phyloP scores from a whole-genome alignment of 495 filamentous ascomycete species.

The Aspergillus asperescens region DNA sequence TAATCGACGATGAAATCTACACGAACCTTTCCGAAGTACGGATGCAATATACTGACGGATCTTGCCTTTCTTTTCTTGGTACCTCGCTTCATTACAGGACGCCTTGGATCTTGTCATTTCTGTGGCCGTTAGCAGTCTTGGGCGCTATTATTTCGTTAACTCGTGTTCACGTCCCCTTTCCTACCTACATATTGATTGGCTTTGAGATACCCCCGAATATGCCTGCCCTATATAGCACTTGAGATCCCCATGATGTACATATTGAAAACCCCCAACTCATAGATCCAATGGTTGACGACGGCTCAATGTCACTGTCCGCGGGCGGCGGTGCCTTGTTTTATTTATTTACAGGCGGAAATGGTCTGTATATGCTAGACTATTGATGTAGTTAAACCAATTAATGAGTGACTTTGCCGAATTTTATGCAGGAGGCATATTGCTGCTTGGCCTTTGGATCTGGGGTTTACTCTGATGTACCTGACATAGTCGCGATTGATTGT shows the following conservation, averaged over 20 bases:
- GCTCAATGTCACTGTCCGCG: constrained; percentile 9
- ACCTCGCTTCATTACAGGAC: not conserved
- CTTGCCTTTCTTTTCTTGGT: not conserved
- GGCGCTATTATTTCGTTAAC: constrained; percentile 10
- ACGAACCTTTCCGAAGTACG: not conserved
- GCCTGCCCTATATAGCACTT: constrained; percentile 32
- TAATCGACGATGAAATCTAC: constrained; percentile 3
- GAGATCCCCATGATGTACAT: constrained; percentile 39
- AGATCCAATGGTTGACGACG: constrained; percentile 20
- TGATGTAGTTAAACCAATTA: too few relatives aligned
- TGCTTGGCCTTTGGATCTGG: not conserved
- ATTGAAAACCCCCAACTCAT: constrained; percentile 28
- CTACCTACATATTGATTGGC: constrained; percentile 19
- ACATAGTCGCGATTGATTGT: constrained; percentile 1
- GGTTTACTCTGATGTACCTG: not conserved
- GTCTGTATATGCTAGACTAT: not conserved
- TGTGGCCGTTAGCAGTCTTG: constrained; percentile 4
- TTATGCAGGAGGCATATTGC: too few relatives aligned
- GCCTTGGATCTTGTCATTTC: constrained; percentile 5
- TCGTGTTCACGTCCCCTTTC: constrained; percentile 2
- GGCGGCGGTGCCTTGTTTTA: constrained; percentile 14
- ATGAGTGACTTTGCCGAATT: too few relatives aligned
- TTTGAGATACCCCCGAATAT: constrained; percentile 40
- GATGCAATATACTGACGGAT: constrained; percentile 4
- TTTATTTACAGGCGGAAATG: not conserved